Evolutionary conservation across 352 stramenopile genomes (phyloP), one percentile per base, ranked within the genome.

Genomic region (Phytophthora ramorum): DNA sequence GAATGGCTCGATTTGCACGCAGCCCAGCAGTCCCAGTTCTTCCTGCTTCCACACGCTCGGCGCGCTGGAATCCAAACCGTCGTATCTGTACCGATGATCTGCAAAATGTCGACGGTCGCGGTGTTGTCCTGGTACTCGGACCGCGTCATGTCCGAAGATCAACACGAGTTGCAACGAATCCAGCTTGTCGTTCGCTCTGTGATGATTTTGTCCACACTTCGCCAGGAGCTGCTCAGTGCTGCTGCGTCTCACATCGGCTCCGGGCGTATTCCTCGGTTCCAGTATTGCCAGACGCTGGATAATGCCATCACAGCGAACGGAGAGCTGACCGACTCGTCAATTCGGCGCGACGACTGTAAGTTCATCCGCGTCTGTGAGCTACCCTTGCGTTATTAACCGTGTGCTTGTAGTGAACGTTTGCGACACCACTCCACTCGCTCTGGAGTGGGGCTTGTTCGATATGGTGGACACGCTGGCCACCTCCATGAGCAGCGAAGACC

Each of bases 401-500:
- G 13, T 76, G 32, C 19, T 58, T 71, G 20, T 45, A 94, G 86
- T 91, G 16, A 49, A 46, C 5, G 63, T 89, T 37, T 76, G 79
- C 8, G 79, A 95, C 55, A 79, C 72, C 0, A 61, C 86, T 19
- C 75, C 83, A 4, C 66, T 95, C n/a, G 84, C 84, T 3, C 63
- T 95, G 4, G 78, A 91, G 35, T 95, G 86, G 86, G 72, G 71
- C 0, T 60, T 95, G 22, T 93, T 92, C 43, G 81, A 93, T 40
- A 78, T 85, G 51, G 71, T 89, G 3, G 53, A 91, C 22, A 81
- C 67, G 34, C 57, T 95, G 10, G 84, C 86, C 7, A 90, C 78
- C 2, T 92, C 86, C 0, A 92, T 95, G 86, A 95, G 75, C 64
- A 95, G 86, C 32, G 86, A 95, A 82, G 86, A 95, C 58, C 86